Evolutionary conservation across 1,284 basidiomycete genomes (phyloP).

Genomic region (Ceratobasidium sp.): DNA sequence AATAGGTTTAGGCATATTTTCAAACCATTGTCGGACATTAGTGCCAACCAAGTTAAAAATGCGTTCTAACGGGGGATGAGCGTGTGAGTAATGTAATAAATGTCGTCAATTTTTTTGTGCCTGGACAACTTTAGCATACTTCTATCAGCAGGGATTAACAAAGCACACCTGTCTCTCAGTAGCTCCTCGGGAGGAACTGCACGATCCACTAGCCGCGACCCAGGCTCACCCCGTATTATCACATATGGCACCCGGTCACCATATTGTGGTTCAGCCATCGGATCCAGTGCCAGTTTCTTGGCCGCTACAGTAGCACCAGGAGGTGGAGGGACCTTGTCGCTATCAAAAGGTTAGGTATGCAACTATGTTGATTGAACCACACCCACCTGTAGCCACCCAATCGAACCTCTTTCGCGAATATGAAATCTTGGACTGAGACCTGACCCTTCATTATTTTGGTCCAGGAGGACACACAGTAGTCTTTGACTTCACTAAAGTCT

Average conservation of each 20-base stretch:
- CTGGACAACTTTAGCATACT: constrained; percentile 50
- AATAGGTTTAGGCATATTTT: constrained; percentile 79
- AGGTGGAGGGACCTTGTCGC: constrained; percentile 84
- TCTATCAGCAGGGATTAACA: not conserved
- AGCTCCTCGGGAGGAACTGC: constrained; percentile 83
- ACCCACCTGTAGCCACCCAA: constrained; percentile 88
- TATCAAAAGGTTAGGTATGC: constrained; percentile 43
- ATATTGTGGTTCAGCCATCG: constrained; percentile 85
- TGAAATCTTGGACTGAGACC: constrained; percentile 87
- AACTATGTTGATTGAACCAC: not conserved
- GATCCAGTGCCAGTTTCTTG: constrained; percentile 75
- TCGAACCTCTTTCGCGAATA: constrained; percentile 92
- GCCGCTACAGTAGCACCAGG: constrained; percentile 91
- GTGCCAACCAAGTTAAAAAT: constrained; percentile 93
- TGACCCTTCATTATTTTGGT: constrained; percentile 81
- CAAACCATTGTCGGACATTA: constrained; percentile 88
- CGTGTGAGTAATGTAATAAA: constrained; percentile 90
- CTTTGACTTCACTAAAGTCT: constrained; percentile 88
- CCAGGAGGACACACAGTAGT: constrained; percentile 89
- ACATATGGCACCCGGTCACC: constrained; percentile 94
- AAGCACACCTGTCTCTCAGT: constrained; percentile 68
- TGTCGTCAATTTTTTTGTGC: constrained; percentile 73
- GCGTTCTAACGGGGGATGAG: constrained; percentile 90
- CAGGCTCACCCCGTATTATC: constrained; percentile 72
- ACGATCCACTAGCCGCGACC: constrained; percentile 78